A percentile compares a stretch with the other conserved stretches of the same genome.
Conservation (phyloP, 2,329 filamentous ascomycete species). For the Colletotrichum horii region DNA sequence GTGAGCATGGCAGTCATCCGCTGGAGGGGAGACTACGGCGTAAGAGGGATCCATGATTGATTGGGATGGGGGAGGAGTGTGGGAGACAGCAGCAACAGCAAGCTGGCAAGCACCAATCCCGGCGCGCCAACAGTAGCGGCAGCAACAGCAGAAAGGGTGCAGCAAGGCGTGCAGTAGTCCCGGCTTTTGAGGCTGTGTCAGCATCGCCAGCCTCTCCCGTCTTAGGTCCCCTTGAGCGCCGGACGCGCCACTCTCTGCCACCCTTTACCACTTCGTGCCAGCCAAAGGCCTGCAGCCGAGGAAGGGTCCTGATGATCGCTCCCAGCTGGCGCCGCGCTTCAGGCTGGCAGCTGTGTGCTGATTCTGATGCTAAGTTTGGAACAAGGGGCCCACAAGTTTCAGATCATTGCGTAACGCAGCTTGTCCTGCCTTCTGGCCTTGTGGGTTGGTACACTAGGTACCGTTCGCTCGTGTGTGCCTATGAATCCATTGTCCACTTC, state of each 20-base stretch:
- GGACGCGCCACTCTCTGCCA: neutral
- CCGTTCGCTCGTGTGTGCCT: neutral
- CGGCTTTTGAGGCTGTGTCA: constrained; percentile 22
- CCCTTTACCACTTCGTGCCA: neutral
- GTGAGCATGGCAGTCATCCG: neutral
- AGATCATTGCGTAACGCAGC: constrained; percentile 15
- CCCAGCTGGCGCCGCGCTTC: neutral
- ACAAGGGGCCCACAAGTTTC: constrained; percentile 14
- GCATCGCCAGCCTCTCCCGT: constrained; percentile 21
- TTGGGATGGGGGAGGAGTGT: neutral
- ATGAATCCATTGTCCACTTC: neutral
- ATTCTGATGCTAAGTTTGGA: constrained; percentile 19
- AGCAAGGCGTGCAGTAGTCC: constrained; percentile 19
- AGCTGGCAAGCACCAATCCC: neutral
- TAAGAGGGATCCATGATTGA: neutral
- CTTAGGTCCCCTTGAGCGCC: neutral
- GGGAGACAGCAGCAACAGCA: neutral
- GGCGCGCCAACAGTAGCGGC: neutral
- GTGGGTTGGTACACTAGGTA: neutral
- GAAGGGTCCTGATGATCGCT: neutral
- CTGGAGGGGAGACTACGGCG: neutral
- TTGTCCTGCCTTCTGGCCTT: neutral
- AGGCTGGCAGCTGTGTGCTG: neutral
- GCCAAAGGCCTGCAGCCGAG: neutral
- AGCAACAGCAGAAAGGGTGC: neutral